Evolutionary conservation across 352 stramenopile species (phyloP), one percentile per base, ranked within the genome.

Genomic region (Globisporangium camurandrum): DNA sequence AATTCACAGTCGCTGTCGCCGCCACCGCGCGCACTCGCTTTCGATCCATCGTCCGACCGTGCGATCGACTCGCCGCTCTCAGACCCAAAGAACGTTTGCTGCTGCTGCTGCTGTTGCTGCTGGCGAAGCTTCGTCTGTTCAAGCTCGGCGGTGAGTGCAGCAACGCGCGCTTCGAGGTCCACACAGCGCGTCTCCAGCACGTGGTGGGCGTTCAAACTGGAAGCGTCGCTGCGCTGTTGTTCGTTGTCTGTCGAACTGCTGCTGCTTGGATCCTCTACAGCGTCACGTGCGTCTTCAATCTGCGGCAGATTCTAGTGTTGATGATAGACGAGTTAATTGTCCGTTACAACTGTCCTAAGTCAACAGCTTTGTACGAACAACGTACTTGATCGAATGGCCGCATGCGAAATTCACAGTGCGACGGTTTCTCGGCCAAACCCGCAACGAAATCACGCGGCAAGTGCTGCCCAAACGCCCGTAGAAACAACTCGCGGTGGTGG

Each of bases 381-480:
- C n/a, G 3, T 37, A 75, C 66, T 54, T 78, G 81, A 46, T 94
- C 84, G 62, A 89, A 94, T 23, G 84, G 84, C 14, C 80, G 66
- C 81, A 92, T 94, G 8, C 81, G 75, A 46, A 94, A 90, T 43
- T 91, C 82, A 54, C 84, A 94, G 56, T 94, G 84, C 38, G 84
- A 93, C 4, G 84, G 84, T 44, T 94, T 94, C 54, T 94, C 84
- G 1, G 79, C 82, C 20, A 94, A 58, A 4, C 84, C 84, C 6
- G 77, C 67, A 0, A 92, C 76, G 36, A 94, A 89, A 54, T 93
- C 79, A 16, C 81, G 79, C 12, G 81, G 84, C 20, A 94, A 58
- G 48, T 94, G 84, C 48, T 91, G 80, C 1, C 84, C 84, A 65
- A 71, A 89, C 48, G 64, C 80, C 2, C 65, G 70, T 36, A 94